A percentile compares a stretch with the other conserved stretches of the same genome.
phyloP scores from a whole-genome alignment of 441 rosid species.

The Viola pubescens region DNA sequence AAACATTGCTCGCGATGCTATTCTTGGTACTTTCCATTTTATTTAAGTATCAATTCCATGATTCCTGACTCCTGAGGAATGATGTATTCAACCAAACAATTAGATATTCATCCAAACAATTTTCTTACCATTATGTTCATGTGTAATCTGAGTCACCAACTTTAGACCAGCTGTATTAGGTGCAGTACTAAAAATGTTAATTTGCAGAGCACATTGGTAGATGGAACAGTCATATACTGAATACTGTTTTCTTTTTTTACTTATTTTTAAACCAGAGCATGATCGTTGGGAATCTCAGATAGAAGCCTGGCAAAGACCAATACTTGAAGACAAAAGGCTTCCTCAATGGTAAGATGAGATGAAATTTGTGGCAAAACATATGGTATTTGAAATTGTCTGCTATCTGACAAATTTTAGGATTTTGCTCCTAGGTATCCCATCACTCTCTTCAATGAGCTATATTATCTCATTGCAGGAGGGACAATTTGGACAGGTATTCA shows the following conservation, averaged over 20 bases:
- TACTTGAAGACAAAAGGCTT: constrained; percentile 76
- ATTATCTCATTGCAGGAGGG: constrained; percentile 79
- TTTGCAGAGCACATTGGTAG: neutral
- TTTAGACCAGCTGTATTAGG: neutral
- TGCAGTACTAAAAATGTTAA: neutral
- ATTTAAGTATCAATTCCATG: neutral
- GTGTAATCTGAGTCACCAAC: too few relatives aligned
- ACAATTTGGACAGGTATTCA: constrained; percentile 74
- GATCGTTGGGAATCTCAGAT: constrained; percentile 66
- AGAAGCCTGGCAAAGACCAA: constrained; percentile 84
- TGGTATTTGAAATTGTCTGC: neutral
- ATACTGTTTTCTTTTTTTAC: neutral
- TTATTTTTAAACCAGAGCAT: constrained; percentile 39
- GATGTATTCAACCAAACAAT: too few relatives aligned
- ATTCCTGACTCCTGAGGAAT: too few relatives aligned
- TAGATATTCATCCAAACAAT: too few relatives aligned
- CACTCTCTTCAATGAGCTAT: constrained; percentile 84
- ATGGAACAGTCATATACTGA: neutral
- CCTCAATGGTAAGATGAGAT: constrained; percentile 60
- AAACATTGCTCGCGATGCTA: constrained; percentile 67
- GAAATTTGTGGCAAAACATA: neutral
- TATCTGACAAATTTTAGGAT: neutral
- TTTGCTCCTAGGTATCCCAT: constrained; percentile 49
- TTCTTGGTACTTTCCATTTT: constrained; percentile 40
- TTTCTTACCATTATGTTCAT: too few relatives aligned